A percentile compares a stretch with the other conserved stretches of the same genome.
Evolutionary conservation across 2,329 filamentous ascomycete species (phyloP).

Genomic region (Penicillium sp.): DNA sequence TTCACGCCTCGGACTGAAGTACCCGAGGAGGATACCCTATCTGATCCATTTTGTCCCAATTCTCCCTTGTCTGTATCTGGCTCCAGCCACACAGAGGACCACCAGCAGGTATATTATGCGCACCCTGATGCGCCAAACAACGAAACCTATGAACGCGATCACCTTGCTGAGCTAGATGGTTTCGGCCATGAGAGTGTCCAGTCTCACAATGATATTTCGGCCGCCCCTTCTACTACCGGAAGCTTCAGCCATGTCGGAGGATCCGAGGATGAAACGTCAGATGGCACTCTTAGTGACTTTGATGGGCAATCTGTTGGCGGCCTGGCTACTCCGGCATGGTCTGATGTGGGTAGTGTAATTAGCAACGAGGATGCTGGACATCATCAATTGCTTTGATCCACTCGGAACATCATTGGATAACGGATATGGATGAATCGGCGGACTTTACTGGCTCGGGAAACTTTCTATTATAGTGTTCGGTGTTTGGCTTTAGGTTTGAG

Average conservation of each 20-base stretch:
- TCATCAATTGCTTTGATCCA: conserved; percentile 21
- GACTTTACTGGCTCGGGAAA: neutral
- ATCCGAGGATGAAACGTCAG: conserved; percentile 34
- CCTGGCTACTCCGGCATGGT: conserved; percentile 42
- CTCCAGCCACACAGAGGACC: conserved; percentile 37
- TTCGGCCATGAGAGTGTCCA: conserved; percentile 11
- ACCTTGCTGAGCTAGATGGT: conserved; percentile 13
- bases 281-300: conserved; percentile 42
- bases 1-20: conserved; percentile 48
- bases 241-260: conserved; percentile 40
- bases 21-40: conserved; percentile 28
- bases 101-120: conserved; percentile 34
- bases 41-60: conserved; percentile 19
- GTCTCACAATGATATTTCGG: conserved; percentile 28
- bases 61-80: conserved; percentile 21
- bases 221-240: conserved; percentile 38
- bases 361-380: conserved; percentile 41
- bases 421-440: neutral
- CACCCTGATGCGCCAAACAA: conserved; percentile 28
- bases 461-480: neutral
- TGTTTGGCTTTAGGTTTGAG: neutral
- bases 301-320: conserved; percentile 32
- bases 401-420: neutral
- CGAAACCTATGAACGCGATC: conserved; percentile 16
- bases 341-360: conserved; percentile 45